Base-by-base conservation (phyloP, 106 monocot genomes). In the Alisma plantagoaquatica region DNA sequence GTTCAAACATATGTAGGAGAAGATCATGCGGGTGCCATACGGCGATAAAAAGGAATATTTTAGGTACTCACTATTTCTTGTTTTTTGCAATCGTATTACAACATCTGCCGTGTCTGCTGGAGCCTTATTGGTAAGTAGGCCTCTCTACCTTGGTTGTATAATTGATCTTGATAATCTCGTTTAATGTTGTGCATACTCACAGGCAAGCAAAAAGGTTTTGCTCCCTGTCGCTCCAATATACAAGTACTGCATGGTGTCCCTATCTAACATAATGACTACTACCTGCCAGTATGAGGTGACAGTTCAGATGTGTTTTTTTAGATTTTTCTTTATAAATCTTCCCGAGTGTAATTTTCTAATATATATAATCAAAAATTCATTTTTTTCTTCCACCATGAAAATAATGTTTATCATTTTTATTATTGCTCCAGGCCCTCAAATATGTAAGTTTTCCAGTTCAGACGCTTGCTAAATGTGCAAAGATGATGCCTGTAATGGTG, bases 401-500 rank as follows among this genome's bases (percentile, higher is more conserved):
- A 38, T 6, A 7, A 38, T 38, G 35, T 38, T 38, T 38, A 38
- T 6, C 6, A 38, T 14, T 7, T n/a, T 38, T 7, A 38, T 7
- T 7, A 38, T 74, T 33, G 1, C 73, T 78, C 67, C 89, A 96
- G 96, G 96, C 96, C 28, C 79, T 96, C 30, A 96, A 96, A 56
- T 96, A 96, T 76, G 96, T 96, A 7, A 96, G 96, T 60, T 96
- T 96, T 65, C 96, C 96, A 31, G 78, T 96, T 28, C 96, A 96
- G 52, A 96, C 89, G 33, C 84, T 96, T 43, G 96, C 96, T 29
- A 96, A 96, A 70, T 85, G 96, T 58, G 96, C 96, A 49, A 96
- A 96, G 73, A 96, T 84, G 96, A 84, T 96, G 70, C 96, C 96
- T 68, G 88, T 96, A 9, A 96, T 96, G 96, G 96, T 96, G 78